Base-by-base conservation (phyloP, 2,329 filamentous ascomycete genomes). In the Fusarium cicatricum region DNA sequence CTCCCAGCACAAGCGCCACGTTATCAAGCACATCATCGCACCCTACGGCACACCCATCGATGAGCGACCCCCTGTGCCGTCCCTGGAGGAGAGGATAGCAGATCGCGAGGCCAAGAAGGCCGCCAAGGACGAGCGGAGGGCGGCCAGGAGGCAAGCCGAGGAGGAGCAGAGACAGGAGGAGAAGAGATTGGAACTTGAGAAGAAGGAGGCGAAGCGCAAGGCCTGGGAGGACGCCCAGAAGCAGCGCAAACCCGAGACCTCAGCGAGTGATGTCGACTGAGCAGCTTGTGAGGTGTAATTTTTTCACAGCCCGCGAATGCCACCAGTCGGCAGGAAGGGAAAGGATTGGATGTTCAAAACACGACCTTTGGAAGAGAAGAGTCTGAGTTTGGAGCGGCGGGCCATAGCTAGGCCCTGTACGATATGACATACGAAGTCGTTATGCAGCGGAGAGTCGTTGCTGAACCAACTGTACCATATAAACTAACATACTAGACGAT, bases 1-100 rank as follows among this genome's bases (percentile, higher is more conserved):
- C 7, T 86, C 85, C 34, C 85, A 85, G 59, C 77, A 80, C 60
- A 91, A 93, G 66, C 84, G 85, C 21, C 90, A 94, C 68, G 86
- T 93, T 31, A 87, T 95, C 23, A 86, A 88, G 62, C 80, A 83
- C 58, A 92, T 95, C 65, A 83, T 94, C 58, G 87, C 90, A 4
- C 90, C 89, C 2, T 79, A 78, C 44, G 89, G 89, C 15, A 77
- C 78, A 2, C 82, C 86, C 2, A 84, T 90, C 47, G 80, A 86
- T 23, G 80, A 84, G 50, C 80, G 91, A 7, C 86, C 89, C 5
- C 80, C 85, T 0, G 80, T 95, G 11, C 88, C 88, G 21, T 86
- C 81, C 0, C 72, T 85, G 39, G 85, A 86, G 45, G 85, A 92
- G 73, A 78, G 85, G 37, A 79, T 85, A 65, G 80, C 72, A 11